These are phyloP conservation scores for Pharus latifolius DNA, from an alignment of 176 grass and related monocot genomes.

Conservation along the genomic window DNA sequence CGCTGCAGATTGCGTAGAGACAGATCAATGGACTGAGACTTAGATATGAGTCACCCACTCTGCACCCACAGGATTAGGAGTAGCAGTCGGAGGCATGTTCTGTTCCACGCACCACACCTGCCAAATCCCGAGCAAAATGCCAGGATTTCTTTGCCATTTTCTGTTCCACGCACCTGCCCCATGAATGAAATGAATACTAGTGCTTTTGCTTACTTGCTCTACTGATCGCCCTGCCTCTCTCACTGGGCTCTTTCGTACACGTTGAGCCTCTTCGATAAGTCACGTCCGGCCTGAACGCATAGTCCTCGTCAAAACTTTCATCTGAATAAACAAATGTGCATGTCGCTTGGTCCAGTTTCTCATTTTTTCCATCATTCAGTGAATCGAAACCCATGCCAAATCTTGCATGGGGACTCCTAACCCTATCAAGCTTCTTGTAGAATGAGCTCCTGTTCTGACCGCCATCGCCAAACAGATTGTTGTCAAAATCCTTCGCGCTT, in stretches of 20 bases:
- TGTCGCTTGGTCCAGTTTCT: constrained; percentile 26
- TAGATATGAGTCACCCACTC: too few relatives aligned
- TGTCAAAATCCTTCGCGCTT: constrained; percentile 30
- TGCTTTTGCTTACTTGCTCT: too few relatives aligned
- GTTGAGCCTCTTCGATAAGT: constrained; percentile 31
- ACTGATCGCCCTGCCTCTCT: too few relatives aligned
- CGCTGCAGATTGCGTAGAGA: neutral
- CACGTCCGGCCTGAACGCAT: constrained; percentile 61
- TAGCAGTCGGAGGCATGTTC: too few relatives aligned
- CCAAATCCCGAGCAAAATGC: too few relatives aligned
- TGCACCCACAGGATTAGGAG: too few relatives aligned
- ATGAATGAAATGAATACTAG: too few relatives aligned
- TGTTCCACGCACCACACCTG: too few relatives aligned
- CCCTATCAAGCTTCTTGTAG: constrained; percentile 42
- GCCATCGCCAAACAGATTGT: constrained; percentile 27
- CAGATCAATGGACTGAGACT: neutral
- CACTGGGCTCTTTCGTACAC: too few relatives aligned
- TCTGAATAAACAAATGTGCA: constrained; percentile 23
- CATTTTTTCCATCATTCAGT: constrained; percentile 50
- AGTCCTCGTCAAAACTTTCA: constrained; percentile 33
- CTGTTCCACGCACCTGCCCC: too few relatives aligned
- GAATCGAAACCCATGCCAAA: constrained; percentile 35
- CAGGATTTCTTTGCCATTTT: too few relatives aligned
- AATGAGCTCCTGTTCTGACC: constrained; percentile 4
- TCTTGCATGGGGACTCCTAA: constrained; percentile 15